Base-by-base conservation (phyloP, 345 rosid genomes). In the Geranium brycei region DNA sequence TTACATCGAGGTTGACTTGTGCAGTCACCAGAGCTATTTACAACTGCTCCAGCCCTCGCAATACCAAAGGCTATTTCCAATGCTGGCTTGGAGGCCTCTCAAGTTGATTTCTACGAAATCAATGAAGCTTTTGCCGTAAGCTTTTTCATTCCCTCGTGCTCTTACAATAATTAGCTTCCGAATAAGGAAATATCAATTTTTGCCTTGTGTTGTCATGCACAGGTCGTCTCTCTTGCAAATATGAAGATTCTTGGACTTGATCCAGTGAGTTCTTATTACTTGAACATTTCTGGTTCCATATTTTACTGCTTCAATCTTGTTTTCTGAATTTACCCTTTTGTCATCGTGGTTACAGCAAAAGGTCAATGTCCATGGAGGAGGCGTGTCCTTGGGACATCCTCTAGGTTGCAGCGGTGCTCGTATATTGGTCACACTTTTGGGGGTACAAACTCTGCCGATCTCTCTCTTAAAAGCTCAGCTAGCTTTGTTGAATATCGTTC, bases 401-500 rank as follows among this genome's bases (percentile, higher is more conserved):
- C 78, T 91, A 65, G 99, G 99, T 53, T 93, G 99, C 87, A 93
- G 99, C 31, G 99, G 97, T 17, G 99, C 97, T 41, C 96, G 99
- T 64, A 88, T 93, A 67, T 69, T 93, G 77, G 78, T 88, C 79
- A 84, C 99, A 57, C 95, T 93, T 68, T 82, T 93, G 76, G 99
- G 99, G 83, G 89, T 86, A 75, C 51, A 40, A 35, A 62, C 40
- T 63, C 30, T 14, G 2, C 32, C 11, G 12, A 62, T 19, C 6
- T 57, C 10, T 16, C 4, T 35, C 41, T 35, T 2, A 57, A 15
- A 16, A 15, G 18, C 19, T n/a, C 3, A 4, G 19, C 19, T 4
- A 57, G 19, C 16, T 17, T 57, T 57, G 18, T 57, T 8, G 40
- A 16, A 5, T 51, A 62, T 57, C 10, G 10, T 4, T 35, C 35